phyloP scores from a whole-genome alignment of 2,329 filamentous ascomycete genomes.

The Fusarium nygamai region DNA sequence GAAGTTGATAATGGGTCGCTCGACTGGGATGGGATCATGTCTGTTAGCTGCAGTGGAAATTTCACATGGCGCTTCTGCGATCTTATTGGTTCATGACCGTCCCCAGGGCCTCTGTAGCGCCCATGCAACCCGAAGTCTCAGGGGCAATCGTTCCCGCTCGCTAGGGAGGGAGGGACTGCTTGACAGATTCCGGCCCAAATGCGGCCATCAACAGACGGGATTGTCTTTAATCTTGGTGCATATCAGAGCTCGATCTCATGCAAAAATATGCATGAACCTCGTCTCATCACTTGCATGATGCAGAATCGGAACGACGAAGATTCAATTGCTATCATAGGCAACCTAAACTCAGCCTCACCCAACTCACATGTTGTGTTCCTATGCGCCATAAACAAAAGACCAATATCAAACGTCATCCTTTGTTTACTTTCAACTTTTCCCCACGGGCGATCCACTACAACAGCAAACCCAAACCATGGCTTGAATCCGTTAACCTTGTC shows the following conservation, averaged over 20 bases:
- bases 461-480: conserved; percentile 17
- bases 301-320: conserved; percentile 3
- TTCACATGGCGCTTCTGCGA: conserved; percentile 7
- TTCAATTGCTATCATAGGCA: background rate
- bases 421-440: conserved; percentile 35
- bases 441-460: conserved; percentile 32
- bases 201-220: conserved; percentile 3
- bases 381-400: conserved; percentile 34
- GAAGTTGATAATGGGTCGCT: conserved; percentile 25
- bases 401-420: conserved; percentile 37
- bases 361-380: background rate
- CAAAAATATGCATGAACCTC: conserved; percentile 33
- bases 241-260: conserved; percentile 27
- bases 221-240: conserved; percentile 12
- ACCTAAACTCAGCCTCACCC: background rate
- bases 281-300: conserved; percentile 22
- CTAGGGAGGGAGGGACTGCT: conserved; percentile 5
- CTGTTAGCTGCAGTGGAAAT: conserved; percentile 29
- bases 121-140: conserved; percentile 13
- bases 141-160: conserved; percentile 19
- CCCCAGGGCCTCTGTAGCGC: conserved; percentile 24
- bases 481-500: conserved; percentile 25
- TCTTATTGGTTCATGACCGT: conserved; percentile 15
- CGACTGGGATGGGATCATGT: conserved; percentile 36
- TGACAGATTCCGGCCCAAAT: conserved; percentile 29